These are phyloP conservation scores for Cyberlindnera euphorbiae DNA, from an alignment of 805 yeast genomes.

Conservation along the genomic window DNA sequence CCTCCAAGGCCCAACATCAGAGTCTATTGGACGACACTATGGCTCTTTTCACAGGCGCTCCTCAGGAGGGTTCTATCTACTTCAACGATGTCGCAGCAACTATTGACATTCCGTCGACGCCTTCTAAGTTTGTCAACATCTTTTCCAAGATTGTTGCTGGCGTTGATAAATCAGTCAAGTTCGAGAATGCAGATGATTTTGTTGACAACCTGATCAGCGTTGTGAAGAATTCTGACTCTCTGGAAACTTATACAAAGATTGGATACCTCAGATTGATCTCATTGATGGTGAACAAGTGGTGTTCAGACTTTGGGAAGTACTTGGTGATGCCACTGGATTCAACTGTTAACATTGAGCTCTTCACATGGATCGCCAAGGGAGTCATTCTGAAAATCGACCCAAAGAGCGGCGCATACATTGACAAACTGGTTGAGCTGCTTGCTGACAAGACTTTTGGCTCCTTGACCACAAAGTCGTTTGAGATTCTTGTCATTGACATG, in stretches of 20 bases:
- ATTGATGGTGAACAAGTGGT: conserved; percentile 55
- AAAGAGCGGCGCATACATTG: conserved; percentile 30
- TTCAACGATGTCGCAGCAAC: conserved; percentile 5
- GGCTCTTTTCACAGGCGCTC: conserved; percentile 29
- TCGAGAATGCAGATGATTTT: conserved; percentile 21
- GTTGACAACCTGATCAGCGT: conserved; percentile 10
- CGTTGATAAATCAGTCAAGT: conserved; percentile 38
- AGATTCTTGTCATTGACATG: conserved; percentile 63
- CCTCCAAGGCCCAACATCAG: conserved; percentile 36
- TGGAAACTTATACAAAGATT: conserved; percentile 31
- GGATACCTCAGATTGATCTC: conserved; percentile 54
- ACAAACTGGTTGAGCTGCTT: conserved; percentile 33
- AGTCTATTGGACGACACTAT: conserved; percentile 35
- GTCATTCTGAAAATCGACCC: conserved; percentile 54
- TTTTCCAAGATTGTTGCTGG: conserved; percentile 47
- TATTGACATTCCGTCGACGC: conserved; percentile 22
- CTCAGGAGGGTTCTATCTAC: conserved; percentile 10
- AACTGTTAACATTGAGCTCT: conserved; percentile 42
- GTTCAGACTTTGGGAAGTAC: conserved; percentile 1
- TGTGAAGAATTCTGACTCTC: conserved; percentile 2
- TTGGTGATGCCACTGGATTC: conserved; percentile 8
- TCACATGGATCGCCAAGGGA: conserved; percentile 72
- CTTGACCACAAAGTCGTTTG: conserved; percentile 47
- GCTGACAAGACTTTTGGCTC: conserved; percentile 29
- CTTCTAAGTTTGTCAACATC: conserved; percentile 32